A percentile compares a stretch with the other conserved stretches of the same genome.
Conservation (phyloP, 2,329 filamentous ascomycete genomes). For the Phyllosticta citriasiana region DNA sequence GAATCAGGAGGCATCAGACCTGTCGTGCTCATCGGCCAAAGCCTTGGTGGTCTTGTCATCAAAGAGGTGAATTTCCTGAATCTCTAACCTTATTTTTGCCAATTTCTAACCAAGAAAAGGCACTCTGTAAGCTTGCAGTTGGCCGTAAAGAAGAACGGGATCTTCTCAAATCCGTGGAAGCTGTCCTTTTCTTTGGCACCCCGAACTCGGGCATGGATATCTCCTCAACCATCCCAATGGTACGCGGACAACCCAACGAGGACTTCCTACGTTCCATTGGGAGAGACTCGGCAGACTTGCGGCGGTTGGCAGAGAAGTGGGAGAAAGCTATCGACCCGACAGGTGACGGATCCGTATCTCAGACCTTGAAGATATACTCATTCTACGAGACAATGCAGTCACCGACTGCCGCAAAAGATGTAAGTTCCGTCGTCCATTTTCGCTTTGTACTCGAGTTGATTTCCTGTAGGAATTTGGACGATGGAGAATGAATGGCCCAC, state of each 20-base stretch:
- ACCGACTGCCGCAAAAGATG: neutral
- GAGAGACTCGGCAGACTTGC: neutral
- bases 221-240: neutral
- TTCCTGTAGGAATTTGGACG: neutral
- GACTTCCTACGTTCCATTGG: neutral
- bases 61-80: neutral
- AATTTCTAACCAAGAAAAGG: neutral
- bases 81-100: too few species aligned
- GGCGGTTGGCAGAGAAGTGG: neutral
- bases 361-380: neutral
- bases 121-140: neutral
- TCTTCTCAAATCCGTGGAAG: neutral
- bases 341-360: neutral
- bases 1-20: neutral
- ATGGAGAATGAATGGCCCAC: neutral
- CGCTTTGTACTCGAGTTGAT: neutral
- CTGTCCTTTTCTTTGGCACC: neutral
- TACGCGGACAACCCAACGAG: neutral
- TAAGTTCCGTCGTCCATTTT: neutral
- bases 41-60: neutral
- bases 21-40: neutral
- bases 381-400: conserved; percentile 1
- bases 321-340: neutral
- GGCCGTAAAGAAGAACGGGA: neutral
- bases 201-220: neutral